Conservation (phyloP, 2,329 filamentous ascomycete genomes). For the Neoascochyta sp. region DNA sequence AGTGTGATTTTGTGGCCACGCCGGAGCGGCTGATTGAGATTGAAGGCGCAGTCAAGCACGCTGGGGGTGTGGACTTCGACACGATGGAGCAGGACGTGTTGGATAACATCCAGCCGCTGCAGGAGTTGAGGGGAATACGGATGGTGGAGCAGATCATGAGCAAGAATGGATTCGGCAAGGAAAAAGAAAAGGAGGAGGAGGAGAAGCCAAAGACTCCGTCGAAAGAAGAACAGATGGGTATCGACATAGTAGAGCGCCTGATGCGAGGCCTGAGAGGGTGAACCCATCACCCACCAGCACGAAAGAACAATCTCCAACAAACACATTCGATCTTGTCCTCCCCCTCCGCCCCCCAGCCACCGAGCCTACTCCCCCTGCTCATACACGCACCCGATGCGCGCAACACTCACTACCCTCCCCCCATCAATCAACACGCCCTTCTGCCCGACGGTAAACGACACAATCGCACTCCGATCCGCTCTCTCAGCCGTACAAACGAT, state of each 20-base stretch:
- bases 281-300: not conserved
- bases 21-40: conserved; percentile 31
- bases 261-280: conserved; percentile 27
- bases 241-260: conserved; percentile 31
- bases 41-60: conserved; percentile 31
- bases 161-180: conserved; percentile 9
- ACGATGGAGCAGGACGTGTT: conserved; percentile 36
- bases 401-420: conserved; percentile 12
- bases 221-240: conserved; percentile 32
- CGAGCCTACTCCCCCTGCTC: no score
- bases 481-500: conserved; percentile 14
- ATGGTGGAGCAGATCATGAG: conserved; percentile 37
- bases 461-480: conserved; percentile 4
- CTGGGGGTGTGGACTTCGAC: conserved; percentile 40
- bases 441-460: conserved; percentile 9
- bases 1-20: conserved; percentile 43
- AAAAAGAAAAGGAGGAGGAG: conserved; percentile 7
- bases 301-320: not conserved
- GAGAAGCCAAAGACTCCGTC: conserved; percentile 5
- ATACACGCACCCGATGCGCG: no score
- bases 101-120: conserved; percentile 38
- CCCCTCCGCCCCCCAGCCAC: conserved; percentile 5
- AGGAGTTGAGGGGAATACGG: conserved; percentile 37
- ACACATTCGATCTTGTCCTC: no score
- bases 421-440: conserved; percentile 8